Percentiles rank a stretch among this genome's conserved stretches.
Evolutionary conservation across 2,329 filamentous ascomycete species (phyloP).

Genomic region (Venturia effusa): DNA sequence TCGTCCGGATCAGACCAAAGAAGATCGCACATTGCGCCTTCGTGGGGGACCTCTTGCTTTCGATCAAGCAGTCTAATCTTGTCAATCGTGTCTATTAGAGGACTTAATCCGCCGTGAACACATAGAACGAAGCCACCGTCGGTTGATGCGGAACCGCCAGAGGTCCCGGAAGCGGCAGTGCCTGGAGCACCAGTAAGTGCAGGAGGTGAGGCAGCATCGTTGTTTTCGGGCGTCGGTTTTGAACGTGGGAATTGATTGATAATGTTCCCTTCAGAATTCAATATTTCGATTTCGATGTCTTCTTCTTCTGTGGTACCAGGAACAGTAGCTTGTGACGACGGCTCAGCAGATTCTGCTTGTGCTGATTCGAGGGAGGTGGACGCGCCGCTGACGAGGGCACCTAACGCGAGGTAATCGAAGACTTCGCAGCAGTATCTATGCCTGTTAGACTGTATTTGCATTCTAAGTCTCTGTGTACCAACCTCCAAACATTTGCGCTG

Average conservation of each 20-base stretch:
- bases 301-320: constrained; percentile 44
- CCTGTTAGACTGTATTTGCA: neutral
- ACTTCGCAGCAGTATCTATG: constrained; percentile 76
- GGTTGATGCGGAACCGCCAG: constrained; percentile 43
- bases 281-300: constrained; percentile 85
- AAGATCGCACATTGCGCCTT: constrained; percentile 97
- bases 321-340: constrained; percentile 21
- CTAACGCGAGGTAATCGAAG: constrained; percentile 90
- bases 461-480: neutral
- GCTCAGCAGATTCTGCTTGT: constrained; percentile 42
- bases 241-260: constrained; percentile 58
- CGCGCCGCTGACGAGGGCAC: constrained; percentile 83
- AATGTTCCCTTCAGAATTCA: constrained; percentile 72
- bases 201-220: constrained; percentile 26
- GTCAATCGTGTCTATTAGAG: constrained; percentile 84
- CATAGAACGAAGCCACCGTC: constrained; percentile 81
- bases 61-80: constrained; percentile 91
- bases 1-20: constrained; percentile 98
- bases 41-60: constrained; percentile 96
- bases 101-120: constrained; percentile 87
- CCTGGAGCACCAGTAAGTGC: constrained; percentile 39
- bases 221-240: constrained; percentile 13
- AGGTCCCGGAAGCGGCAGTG: constrained; percentile 59
- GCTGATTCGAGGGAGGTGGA: constrained; percentile 53
- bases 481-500: constrained; percentile 91